These are phyloP conservation scores for Spathaspora gorwiae DNA, from an alignment of 805 yeast genomes.

Conservation along the genomic window DNA sequence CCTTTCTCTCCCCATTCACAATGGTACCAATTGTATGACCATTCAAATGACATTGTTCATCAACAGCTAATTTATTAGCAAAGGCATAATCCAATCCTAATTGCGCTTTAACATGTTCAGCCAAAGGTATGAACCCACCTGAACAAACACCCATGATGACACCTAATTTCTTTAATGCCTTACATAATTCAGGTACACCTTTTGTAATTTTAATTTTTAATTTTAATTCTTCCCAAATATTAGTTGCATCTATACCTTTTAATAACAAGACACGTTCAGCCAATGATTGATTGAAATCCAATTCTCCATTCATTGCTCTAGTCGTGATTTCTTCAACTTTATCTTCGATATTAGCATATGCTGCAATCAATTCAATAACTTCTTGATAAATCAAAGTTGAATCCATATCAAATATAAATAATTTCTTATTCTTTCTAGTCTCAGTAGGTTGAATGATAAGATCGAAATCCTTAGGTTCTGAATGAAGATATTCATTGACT, in stretches of 20 bases:
- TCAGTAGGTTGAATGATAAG: conserved; percentile 25
- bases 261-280: conserved; percentile 71
- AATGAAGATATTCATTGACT: conserved; percentile 4
- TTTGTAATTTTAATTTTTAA: conserved; percentile 68
- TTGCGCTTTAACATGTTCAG: conserved; percentile 61
- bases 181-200: conserved; percentile 74
- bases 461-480: conserved; percentile 18
- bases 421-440: conserved; percentile 36
- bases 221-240: conserved; percentile 77
- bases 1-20: conserved; percentile 84
- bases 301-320: conserved; percentile 94
- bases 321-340: conserved; percentile 87
- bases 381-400: conserved; percentile 94
- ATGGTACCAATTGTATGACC: conserved; percentile 78
- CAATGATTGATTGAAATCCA: conserved; percentile 83
- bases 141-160: conserved; percentile 80
- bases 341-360: conserved; percentile 84
- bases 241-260: conserved; percentile 69
- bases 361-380: conserved; percentile 93
- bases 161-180: conserved; percentile 56
- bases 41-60: conserved; percentile 49
- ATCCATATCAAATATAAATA: conserved; percentile 96
- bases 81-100: conserved; percentile 80
- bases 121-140: conserved; percentile 93
- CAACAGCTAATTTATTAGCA: conserved; percentile 63